These are phyloP conservation scores for Xylariales sp. DNA, from an alignment of 2,329 filamentous ascomycete species.

Conservation along the genomic window DNA sequence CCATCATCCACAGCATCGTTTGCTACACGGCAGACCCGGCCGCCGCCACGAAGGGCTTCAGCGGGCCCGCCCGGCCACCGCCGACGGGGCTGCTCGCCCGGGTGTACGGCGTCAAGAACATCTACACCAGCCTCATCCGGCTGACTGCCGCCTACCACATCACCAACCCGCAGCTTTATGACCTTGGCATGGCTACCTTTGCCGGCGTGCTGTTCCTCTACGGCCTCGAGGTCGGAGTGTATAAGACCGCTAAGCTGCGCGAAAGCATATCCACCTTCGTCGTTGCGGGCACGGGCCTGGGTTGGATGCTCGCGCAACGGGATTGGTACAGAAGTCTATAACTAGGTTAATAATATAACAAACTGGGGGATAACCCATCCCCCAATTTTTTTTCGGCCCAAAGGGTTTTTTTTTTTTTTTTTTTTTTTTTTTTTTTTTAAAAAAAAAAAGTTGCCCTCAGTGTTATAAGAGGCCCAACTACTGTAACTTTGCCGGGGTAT, in stretches of 20 bases:
- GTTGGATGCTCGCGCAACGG: constrained; percentile 20
- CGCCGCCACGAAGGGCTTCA: constrained; percentile 18
- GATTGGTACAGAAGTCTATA: constrained; percentile 13
- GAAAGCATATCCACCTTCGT: constrained; percentile 18
- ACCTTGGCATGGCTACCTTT: constrained; percentile 24
- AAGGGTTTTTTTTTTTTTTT: too few relatives aligned
- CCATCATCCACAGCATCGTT: constrained; percentile 10
- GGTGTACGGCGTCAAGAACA: constrained; percentile 29
- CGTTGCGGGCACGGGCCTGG: constrained; percentile 12
- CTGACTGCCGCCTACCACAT: constrained; percentile 29
- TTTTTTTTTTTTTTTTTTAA: too few relatives aligned
- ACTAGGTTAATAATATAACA: too few relatives aligned
- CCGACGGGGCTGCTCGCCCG: constrained; percentile 23
- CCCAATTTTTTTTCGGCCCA: too few relatives aligned
- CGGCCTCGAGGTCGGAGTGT: constrained; percentile 20
- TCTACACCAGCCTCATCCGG: constrained; percentile 28
- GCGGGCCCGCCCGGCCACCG: constrained; percentile 20
- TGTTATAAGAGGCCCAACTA: too few relatives aligned
- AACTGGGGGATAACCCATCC: too few relatives aligned
- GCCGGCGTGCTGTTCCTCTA: constrained; percentile 26
- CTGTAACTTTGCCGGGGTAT: too few relatives aligned
- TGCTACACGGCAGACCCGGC: constrained; percentile 19
- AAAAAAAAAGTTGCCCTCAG: too few relatives aligned
- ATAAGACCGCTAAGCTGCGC: constrained; percentile 16
- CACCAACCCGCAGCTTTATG: constrained; percentile 24